These are phyloP conservation scores for Gilbertella persicaria DNA, from an alignment of 371 early-diverging fungal genomes.

Conservation along the genomic window DNA sequence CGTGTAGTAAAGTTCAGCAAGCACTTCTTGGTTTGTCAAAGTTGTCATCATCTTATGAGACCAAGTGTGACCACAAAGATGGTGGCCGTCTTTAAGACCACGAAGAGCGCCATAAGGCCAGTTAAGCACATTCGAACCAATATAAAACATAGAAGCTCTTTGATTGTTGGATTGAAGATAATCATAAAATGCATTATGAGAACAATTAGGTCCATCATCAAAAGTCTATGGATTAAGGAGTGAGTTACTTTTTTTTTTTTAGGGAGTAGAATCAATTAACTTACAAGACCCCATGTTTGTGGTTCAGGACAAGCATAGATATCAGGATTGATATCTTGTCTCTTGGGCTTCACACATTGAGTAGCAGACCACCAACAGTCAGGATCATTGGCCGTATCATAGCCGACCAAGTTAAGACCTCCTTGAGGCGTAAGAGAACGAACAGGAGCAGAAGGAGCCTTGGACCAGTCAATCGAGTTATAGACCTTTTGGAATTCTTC, in stretches of 20 bases:
- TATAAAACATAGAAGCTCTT: slow-evolving; percentile 57
- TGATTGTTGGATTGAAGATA: slow-evolving; percentile 46
- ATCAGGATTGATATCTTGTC: slow-evolving; percentile 35
- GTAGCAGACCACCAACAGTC: slow-evolving; percentile 55
- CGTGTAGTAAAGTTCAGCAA: slow-evolving; percentile 59
- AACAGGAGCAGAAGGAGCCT: slow-evolving; percentile 33
- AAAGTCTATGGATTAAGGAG: slow-evolving; percentile 35
- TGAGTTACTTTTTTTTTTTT: too few species aligned
- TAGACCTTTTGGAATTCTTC: slow-evolving; percentile 23
- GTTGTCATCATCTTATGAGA: slow-evolving; percentile 58
- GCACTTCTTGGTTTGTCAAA: slow-evolving; percentile 50
- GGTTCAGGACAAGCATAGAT: slow-evolving; percentile 43
- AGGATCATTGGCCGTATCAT: slow-evolving; percentile 42
- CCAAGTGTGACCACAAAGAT: slow-evolving; percentile 57
- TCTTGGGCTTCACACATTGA: slow-evolving; percentile 42
- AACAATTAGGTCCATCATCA: slow-evolving; percentile 57
- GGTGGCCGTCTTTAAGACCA: slow-evolving; percentile 52
- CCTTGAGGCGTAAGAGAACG: slow-evolving; percentile 23
- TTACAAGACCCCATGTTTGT: slow-evolving; percentile 45
- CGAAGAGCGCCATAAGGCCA: slow-evolving; percentile 57
- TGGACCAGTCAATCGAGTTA: slow-evolving; percentile 42
- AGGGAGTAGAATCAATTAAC: too few species aligned
- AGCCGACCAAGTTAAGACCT: slow-evolving; percentile 23
- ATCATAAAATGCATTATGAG: too few species aligned
- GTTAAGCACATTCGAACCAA: slow-evolving; percentile 52